phyloP scores from a whole-genome alignment of 164 flowering plant species.

The Aristolochia fimbriata region DNA sequence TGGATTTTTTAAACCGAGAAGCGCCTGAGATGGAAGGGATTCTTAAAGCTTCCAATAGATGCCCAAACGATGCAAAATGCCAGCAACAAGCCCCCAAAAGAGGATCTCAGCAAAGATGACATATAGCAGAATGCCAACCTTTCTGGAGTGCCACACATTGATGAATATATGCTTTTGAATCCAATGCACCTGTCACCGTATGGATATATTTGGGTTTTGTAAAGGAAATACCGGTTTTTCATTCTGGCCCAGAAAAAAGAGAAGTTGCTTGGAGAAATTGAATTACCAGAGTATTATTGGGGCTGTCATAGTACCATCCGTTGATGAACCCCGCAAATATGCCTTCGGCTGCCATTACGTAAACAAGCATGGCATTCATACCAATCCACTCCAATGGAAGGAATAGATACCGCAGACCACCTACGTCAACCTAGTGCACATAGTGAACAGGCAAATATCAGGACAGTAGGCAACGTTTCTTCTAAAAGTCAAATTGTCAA shows the following conservation, averaged over 20 bases:
- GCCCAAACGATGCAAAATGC: constrained; percentile 43
- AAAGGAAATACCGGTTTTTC: not conserved
- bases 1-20: too few species aligned
- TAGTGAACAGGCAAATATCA: not conserved
- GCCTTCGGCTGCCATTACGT: constrained; percentile 89
- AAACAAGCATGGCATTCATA: constrained; percentile 95
- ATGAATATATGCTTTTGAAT: constrained; percentile 73
- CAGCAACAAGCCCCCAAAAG: constrained; percentile 69
- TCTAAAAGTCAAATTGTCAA: not conserved
- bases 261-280: not conserved
- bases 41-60: constrained; percentile 81
- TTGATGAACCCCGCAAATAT: constrained; percentile 83
- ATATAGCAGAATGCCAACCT: constrained; percentile 67
- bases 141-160: constrained; percentile 68
- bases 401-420: constrained; percentile 32
- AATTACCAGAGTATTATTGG: constrained; percentile 69
- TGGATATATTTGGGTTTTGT: not conserved
- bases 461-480: not conserved
- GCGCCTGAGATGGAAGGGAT: not conserved
- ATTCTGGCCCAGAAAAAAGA: not conserved
- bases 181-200: constrained; percentile 53
- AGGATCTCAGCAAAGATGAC: constrained; percentile 85
- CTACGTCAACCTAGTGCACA: constrained; percentile 62
- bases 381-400: constrained; percentile 93
- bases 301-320: constrained; percentile 82